phyloP scores from a whole-genome alignment of 345 rosid genomes.

The sweet orange (Citrus sinensis) region DVS_A1.0 CM039163.1:44136001-44136500 shows the following conservation, averaged over 20 bases:
- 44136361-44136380: not conserved
- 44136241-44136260: not conserved
- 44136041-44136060: no score
- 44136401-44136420: no score
- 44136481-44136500: slow-evolving; percentile 18
- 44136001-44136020: no score
- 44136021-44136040: no score
- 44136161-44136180: not conserved
- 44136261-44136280: not conserved
- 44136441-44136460: no score
- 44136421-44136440: no score
- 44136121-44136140: no score
- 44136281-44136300: not conserved
- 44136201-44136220: not conserved
- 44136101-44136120: no score
- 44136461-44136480: slow-evolving; percentile 15
- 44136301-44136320: not conserved
- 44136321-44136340: not conserved
- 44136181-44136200: not conserved
- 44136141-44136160: no score
- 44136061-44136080: not conserved
- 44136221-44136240: no score
- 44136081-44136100: not conserved
- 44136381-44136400: not conserved
- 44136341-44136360: not conserved